Conservation (phyloP, 2,329 filamentous ascomycete species). For the Aspergillus vadensis region DNA sequence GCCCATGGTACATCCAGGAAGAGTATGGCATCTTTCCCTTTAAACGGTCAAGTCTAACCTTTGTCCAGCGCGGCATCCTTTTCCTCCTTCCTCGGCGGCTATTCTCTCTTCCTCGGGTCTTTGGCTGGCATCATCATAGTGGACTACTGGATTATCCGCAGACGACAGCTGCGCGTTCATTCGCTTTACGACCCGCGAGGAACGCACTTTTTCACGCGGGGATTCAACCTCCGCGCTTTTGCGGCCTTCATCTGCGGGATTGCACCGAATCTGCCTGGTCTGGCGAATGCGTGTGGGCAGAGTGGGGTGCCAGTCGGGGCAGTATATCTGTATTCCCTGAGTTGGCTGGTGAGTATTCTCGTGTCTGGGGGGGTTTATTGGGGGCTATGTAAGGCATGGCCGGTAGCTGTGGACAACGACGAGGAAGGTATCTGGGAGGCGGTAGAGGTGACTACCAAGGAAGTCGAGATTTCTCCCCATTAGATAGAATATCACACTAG, state of each 20-base stretch:
- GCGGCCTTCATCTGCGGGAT: constrained; percentile 13
- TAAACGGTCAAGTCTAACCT: neutral
- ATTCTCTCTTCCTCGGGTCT: constrained; percentile 15
- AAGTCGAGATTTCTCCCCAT: neutral
- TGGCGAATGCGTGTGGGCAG: constrained; percentile 13
- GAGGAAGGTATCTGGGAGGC: constrained; percentile 5
- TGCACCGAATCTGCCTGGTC: constrained; percentile 13
- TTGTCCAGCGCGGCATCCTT: constrained; percentile 10
- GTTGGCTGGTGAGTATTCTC: constrained; percentile 15
- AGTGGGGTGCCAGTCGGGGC: constrained; percentile 9
- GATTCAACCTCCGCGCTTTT: constrained; percentile 13
- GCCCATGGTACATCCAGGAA: neutral
- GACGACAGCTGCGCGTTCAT: constrained; percentile 4
- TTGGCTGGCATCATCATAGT: constrained; percentile 11
- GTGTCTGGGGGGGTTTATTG: constrained; percentile 9
- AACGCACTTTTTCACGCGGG: constrained; percentile 14
- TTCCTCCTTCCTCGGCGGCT: constrained; percentile 15
- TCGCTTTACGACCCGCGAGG: constrained; percentile 10
- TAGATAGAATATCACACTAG: too few species aligned
- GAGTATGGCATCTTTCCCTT: neutral
- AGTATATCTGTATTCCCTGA: constrained; percentile 15
- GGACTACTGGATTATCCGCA: constrained; percentile 16
- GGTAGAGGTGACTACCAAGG: constrained; percentile 2
- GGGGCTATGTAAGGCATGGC: constrained; percentile 7
- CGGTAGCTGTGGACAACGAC: constrained; percentile 14